A percentile compares a stretch with the other conserved stretches of the same genome.
Conservation (phyloP, 495 filamentous ascomycete species). For the Arthonia radiata region DNA sequence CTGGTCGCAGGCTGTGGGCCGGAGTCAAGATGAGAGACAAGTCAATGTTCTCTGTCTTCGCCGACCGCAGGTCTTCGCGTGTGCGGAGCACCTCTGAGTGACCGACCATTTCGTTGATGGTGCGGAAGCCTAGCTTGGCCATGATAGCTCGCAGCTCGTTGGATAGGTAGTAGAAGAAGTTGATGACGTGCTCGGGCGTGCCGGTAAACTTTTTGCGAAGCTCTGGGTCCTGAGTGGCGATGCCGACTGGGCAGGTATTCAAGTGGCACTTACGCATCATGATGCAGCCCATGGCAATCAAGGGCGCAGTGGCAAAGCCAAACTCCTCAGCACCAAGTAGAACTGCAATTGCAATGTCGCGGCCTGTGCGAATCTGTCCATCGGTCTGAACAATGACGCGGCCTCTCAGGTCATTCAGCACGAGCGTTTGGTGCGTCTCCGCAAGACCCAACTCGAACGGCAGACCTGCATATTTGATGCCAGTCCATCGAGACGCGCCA, state of each 20-base stretch:
- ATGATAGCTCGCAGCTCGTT: constrained; percentile 98
- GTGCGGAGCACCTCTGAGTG: constrained; percentile 70
- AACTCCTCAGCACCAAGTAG: constrained; percentile 93
- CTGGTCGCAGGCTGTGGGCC: constrained; percentile 84
- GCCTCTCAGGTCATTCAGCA: constrained; percentile 89
- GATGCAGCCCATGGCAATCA: constrained; percentile 96
- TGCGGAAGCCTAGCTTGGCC: constrained; percentile 85
- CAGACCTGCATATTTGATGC: constrained; percentile 97
- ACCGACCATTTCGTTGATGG: constrained; percentile 96
- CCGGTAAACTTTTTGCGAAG: constrained; percentile 87
- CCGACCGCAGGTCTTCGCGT: constrained; percentile 65
- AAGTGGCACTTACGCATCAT: constrained; percentile 66
- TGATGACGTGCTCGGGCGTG: constrained; percentile 93
- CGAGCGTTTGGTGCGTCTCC: constrained; percentile 96
- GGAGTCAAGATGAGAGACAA: constrained; percentile 89
- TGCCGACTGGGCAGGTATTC: constrained; percentile 91
- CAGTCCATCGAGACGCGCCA: constrained; percentile 94
- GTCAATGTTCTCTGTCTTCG: constrained; percentile 86
- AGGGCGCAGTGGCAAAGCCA: constrained; percentile 90
- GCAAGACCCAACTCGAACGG: constrained; percentile 97
- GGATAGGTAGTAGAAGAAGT: constrained; percentile 98
- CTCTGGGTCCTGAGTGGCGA: constrained; percentile 89
- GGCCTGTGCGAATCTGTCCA: constrained; percentile 80
- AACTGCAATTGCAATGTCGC: constrained; percentile 91
- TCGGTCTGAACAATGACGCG: constrained; percentile 96